phyloP scores from a whole-genome alignment of 805 yeast genomes.

The Saccharomycopsis sp. region DNA sequence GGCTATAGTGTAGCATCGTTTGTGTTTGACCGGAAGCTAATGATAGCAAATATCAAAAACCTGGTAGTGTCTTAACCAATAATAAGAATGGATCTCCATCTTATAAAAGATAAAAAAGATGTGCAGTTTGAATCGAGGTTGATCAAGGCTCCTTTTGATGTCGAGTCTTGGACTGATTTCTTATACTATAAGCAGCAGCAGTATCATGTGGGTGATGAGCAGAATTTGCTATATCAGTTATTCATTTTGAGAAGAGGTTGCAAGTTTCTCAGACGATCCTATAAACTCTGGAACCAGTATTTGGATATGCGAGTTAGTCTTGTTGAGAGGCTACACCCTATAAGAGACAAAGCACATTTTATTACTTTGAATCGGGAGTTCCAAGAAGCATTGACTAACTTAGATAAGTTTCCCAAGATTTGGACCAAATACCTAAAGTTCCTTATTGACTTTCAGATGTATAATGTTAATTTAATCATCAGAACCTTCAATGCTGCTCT shows the following conservation, averaged over 20 bases:
- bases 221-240: constrained; percentile 30
- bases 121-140: constrained; percentile 33
- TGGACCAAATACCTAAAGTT: constrained; percentile 49
- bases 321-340: constrained; percentile 27
- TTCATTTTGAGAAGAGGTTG: constrained; percentile 51
- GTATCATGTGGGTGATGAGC: constrained; percentile 20
- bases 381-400: constrained; percentile 37
- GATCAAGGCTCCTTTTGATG: constrained; percentile 29
- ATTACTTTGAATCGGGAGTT: constrained; percentile 37
- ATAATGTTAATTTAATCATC: constrained; percentile 35
- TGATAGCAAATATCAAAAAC: too few species aligned
- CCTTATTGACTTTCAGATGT: constrained; percentile 28
- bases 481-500: constrained; percentile 44
- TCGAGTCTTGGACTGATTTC: constrained; percentile 43
- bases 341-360: constrained; percentile 29
- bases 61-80: too few species aligned
- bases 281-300: constrained; percentile 50
- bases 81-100: neutral
- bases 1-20: too few species aligned
- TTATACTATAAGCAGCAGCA: constrained; percentile 29
- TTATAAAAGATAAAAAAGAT: constrained; percentile 26
- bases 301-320: constrained; percentile 35
- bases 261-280: constrained; percentile 35
- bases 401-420: constrained; percentile 39
- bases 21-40: too few species aligned